These are phyloP conservation scores for Pleodorina starrii DNA, from an alignment of 139 green algal genomes.

Conservation along the genomic window DNA sequence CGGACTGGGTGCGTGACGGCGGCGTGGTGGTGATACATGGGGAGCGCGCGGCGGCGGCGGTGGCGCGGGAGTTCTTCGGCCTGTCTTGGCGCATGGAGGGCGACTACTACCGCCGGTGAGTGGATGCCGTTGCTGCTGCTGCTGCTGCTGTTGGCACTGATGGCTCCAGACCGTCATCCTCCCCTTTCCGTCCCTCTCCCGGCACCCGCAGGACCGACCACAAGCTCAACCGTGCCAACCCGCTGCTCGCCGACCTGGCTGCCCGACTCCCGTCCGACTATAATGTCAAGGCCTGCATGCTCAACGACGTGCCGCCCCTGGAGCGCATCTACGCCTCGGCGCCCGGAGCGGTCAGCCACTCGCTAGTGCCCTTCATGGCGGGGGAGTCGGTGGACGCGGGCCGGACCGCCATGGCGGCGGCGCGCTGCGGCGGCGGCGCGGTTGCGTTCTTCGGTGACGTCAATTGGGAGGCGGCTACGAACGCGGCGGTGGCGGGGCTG, in stretches of 20 bases:
- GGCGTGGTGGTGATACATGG: constrained; percentile 26
- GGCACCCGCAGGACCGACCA: constrained; percentile 37
- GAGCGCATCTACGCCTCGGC: constrained; percentile 8
- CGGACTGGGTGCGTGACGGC: constrained; percentile 17
- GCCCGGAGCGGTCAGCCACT: not conserved
- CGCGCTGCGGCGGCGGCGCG: not conserved
- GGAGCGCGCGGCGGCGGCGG: constrained; percentile 31
- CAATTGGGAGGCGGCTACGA: constrained; percentile 18
- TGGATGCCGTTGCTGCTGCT: not conserved
- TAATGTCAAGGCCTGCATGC: constrained; percentile 52
- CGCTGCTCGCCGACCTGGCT: constrained; percentile 20
- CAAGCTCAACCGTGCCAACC: not conserved
- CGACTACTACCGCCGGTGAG: constrained; percentile 6
- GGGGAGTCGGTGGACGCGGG: not conserved
- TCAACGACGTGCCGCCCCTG: not conserved
- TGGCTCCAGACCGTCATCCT: not conserved
- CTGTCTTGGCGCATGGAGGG: constrained; percentile 34
- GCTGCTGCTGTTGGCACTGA: too few species aligned
- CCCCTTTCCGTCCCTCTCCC: not conserved
- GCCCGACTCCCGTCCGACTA: not conserved
- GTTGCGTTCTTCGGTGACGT: constrained; percentile 38
- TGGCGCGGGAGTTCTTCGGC: constrained; percentile 25
- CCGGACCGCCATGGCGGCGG: constrained; percentile 6
- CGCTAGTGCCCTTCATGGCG: constrained; percentile 22
- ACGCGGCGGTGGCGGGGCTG: constrained; percentile 13